Evolutionary conservation across 1,139 yeast species (phyloP), one percentile per base, ranked within the genome.

Genomic region (Blastobotrys buckinghamii): DNA sequence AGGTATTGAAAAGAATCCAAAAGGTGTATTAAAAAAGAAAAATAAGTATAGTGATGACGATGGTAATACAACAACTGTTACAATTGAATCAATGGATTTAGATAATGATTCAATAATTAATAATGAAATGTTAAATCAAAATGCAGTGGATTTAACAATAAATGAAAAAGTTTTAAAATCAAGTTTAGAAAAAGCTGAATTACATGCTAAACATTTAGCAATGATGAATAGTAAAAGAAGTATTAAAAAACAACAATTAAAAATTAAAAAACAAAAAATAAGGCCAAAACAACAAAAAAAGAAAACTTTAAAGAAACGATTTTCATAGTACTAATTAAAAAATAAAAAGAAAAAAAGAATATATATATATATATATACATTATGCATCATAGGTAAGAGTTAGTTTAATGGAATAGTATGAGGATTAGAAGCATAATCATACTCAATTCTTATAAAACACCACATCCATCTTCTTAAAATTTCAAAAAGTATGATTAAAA

Each of bases 381-480:
- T 29, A 6, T 29, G 3, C 4, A 3, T 29, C 9, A 29, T 29
- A 22, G 4, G 4, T 29, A 12, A n/a, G n/a, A n/a, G n/a, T 29
- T 29, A 13, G 9, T 29, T 29, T 13, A 29, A 13, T 12, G 32
- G 32, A 6, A 29, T 36, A 3, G 39, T 2, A n/a, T 26, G 39
- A 13, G 15, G 6, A 16, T 36, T 24, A 8, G n/a, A 12, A 6
- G 39, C 39, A 19, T 36, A 39, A 13, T 90, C 97, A 36, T 85
- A 77, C 59, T 90, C 97, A 30, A 89, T 70, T 63, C 94, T 83
- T 61, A 90, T 71, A 57, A 87, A 78, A 46, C 90, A 79, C 98
- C 98, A 92, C 51, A 88, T 68, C 80, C 92, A 87, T 58, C 98
- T 75, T 66, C 98, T 75, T 10, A 81, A 58, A 10, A 92, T 73